Base-by-base conservation (phyloP, 345 rosid genomes). In the Microthlaspi erraticum region DNA sequence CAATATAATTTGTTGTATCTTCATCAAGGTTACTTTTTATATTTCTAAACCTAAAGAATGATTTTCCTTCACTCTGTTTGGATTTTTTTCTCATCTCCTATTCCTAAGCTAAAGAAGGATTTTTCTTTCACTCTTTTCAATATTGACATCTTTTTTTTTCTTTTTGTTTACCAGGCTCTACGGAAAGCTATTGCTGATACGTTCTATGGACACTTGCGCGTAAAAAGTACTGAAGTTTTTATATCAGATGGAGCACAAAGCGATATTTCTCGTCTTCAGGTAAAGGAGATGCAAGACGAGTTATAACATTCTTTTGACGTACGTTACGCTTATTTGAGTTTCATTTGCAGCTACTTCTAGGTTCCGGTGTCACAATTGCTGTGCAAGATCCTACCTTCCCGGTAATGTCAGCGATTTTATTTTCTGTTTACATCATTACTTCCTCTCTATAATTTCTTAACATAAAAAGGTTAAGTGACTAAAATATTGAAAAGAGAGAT, bases 361-460 rank as follows among this genome's bases (percentile, higher is more conserved):
- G 90, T 31, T 76, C 90, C 29, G 52, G 49, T 18, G 83, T 80
- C 51, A 80, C 86, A 23, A 70, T 80, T 63, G 84, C 90, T 32
- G 90, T 79, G 43, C 90, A 86, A 72, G 90, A 86, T 58, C 90
- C 90, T 52, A 78, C 90, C 36, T 86, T 86, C 43, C 90, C 90
- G 60, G 90, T 83, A 67, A 71, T n/a, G n/a, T n/a, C n/a, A n/a
- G n/a, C n/a, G n/a, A n/a, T n/a, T n/a, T n/a, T n/a, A n/a, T n/a
- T n/a, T n/a, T n/a, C n/a, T n/a, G n/a, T n/a, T n/a, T n/a, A n/a
- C n/a, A n/a, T 26, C 37, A 6, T 71, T 43, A 38, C 34, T 43
- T 12, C 26, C 52, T 17, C 31, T 14, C n/a, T 10, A 10, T 37
- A 19, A 38, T 13, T 59, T 39, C 11, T 38, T 17, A 37, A 20